Percentiles rank a stretch among this genome's conserved stretches.
Evolutionary conservation across 2,329 filamentous ascomycete genomes (phyloP).

Genomic region (Xylaria sp.): DNA sequence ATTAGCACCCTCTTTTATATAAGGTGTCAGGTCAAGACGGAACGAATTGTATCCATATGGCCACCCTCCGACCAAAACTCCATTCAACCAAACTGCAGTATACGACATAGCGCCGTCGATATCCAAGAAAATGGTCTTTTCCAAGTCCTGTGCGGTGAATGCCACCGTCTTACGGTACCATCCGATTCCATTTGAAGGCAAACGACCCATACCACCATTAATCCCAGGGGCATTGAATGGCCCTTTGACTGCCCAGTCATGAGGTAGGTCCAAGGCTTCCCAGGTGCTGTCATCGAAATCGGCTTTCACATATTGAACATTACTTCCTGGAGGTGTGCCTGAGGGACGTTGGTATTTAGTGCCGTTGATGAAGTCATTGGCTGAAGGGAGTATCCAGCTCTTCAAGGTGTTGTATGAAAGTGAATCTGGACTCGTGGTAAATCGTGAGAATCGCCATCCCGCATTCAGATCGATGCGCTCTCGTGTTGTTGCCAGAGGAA

Average conservation of each 20-base stretch:
- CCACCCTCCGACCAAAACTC: conserved; percentile 62
- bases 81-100: conserved; percentile 64
- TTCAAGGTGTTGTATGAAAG: conserved; percentile 51
- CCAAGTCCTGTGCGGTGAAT: conserved; percentile 33
- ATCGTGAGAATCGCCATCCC: conserved; percentile 52
- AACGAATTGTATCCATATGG: conserved; percentile 64
- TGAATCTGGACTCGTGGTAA: conserved; percentile 50
- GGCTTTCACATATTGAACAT: conserved; percentile 47
- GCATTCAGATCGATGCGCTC: conserved; percentile 51
- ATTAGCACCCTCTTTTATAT: conserved; percentile 54
- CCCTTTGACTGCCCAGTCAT: conserved; percentile 59
- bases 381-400: conserved; percentile 51
- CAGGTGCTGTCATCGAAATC: conserved; percentile 50
- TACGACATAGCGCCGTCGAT: conserved; percentile 65
- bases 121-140: conserved; percentile 44
- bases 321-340: conserved; percentile 41
- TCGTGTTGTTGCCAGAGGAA: conserved; percentile 34
- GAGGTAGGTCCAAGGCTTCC: conserved; percentile 55
- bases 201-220: conserved; percentile 54
- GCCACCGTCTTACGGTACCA: conserved; percentile 60
- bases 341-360: conserved; percentile 43
- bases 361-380: conserved; percentile 48
- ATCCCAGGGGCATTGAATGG: conserved; percentile 53
- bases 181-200: conserved; percentile 63
- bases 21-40: conserved; percentile 61